Evolutionary conservation across 495 filamentous ascomycete species (phyloP).

Genomic region (Penicillium ochrochloron): DNA sequence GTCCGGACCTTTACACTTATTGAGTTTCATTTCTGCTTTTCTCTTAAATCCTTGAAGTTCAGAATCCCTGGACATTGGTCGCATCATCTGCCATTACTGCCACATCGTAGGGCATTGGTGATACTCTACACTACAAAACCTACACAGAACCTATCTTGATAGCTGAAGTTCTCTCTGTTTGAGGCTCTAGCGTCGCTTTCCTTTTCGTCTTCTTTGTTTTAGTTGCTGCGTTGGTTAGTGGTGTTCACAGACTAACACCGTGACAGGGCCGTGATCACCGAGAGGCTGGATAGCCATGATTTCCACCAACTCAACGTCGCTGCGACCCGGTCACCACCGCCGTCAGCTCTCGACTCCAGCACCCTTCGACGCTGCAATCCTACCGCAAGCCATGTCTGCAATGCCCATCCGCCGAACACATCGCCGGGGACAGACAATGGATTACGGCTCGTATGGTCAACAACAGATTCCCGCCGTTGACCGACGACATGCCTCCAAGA

Average conservation of each 20-base stretch:
- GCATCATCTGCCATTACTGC: not conserved
- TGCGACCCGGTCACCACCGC: conserved; percentile 63
- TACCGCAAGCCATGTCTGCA: conserved; percentile 19
- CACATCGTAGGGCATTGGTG: not conserved
- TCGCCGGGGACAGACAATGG: conserved; percentile 78
- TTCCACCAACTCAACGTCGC: conserved; percentile 29
- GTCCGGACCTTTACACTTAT: conserved; percentile 31
- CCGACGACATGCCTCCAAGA: conserved; percentile 31
- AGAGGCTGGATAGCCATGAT: conserved; percentile 36
- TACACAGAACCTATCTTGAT: not conserved
- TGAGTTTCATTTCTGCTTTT: conserved; percentile 34
- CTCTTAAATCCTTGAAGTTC: conserved; percentile 13
- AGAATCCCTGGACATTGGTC: conserved; percentile 10
- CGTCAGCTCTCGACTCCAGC: conserved; percentile 88
- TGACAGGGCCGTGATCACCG: conserved; percentile 35
- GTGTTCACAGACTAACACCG: conserved; percentile 48
- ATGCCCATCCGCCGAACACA: conserved; percentile 50
- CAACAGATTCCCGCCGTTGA: conserved; percentile 35
- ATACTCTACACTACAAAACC: conserved; percentile 5
- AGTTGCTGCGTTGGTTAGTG: conserved; percentile 28
- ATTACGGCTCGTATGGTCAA: conserved; percentile 62
- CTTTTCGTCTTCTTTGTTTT: conserved; percentile 29
- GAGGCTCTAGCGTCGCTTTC: conserved; percentile 29
- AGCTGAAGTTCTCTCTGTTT: conserved; percentile 15
- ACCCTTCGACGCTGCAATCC: conserved; percentile 62